phyloP scores from a whole-genome alignment of 495 filamentous ascomycete species.

The Aspergillus saccharolyticus region DNA sequence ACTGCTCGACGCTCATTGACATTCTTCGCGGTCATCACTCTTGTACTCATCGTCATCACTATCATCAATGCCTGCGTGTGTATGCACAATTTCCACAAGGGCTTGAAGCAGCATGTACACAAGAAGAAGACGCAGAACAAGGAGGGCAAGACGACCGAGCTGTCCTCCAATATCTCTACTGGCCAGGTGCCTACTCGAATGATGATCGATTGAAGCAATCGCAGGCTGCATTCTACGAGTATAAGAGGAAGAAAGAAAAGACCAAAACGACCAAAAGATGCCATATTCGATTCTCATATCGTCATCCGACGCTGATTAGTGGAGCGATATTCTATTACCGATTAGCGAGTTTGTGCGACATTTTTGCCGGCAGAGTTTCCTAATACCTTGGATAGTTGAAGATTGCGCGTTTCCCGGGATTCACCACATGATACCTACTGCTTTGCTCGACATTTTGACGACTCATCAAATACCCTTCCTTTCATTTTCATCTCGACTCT shows the following conservation, averaged over 20 bases:
- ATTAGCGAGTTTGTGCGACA: conserved; percentile 11
- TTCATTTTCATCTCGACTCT: conserved; percentile 2
- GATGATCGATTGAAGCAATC: conserved; percentile 71
- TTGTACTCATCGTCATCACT: conserved; percentile 80
- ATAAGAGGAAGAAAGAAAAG: background rate
- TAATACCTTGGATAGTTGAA: conserved; percentile 18
- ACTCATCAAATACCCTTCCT: conserved; percentile 24
- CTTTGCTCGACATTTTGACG: conserved; percentile 23
- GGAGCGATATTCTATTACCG: conserved; percentile 9
- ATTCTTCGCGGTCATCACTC: conserved; percentile 88
- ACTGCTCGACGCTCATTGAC: conserved; percentile 78
- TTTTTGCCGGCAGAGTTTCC: conserved; percentile 6
- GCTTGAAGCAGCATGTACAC: conserved; percentile 81
- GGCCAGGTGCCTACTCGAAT: conserved; percentile 61
- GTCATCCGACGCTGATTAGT: background rate
- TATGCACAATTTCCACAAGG: conserved; percentile 84
- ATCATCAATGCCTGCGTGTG: conserved; percentile 85
- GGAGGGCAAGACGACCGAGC: conserved; percentile 76
- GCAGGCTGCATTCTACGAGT: conserved; percentile 1
- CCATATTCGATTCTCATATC: background rate
- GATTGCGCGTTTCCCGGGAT: conserved; percentile 24
- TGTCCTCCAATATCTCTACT: conserved; percentile 44
- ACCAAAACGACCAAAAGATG: conserved; percentile 5
- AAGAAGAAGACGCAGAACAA: conserved; percentile 57
- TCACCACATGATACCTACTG: conserved; percentile 36